phyloP scores from a whole-genome alignment of 345 rosid genomes.

The Moricandia moricandioides region DNA sequence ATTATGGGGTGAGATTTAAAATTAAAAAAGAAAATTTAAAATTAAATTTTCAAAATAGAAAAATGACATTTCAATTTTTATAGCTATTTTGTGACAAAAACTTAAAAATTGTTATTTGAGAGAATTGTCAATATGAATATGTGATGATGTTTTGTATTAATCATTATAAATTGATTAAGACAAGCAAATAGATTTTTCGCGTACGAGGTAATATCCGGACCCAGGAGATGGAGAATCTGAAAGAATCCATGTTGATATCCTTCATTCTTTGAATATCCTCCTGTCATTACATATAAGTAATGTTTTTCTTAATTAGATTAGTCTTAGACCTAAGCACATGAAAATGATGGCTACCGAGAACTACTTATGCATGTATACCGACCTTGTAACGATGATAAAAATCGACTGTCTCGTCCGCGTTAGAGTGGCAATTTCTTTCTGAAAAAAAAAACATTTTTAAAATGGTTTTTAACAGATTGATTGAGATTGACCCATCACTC shows the following conservation, averaged over 20 bases:
- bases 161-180: not conserved
- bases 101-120: too few species aligned
- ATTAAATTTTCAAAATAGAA: too few species aligned
- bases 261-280: slow-evolving; percentile 42
- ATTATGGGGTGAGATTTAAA: too few species aligned
- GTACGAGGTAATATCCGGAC: slow-evolving; percentile 45
- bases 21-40: too few species aligned
- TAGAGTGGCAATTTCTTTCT: slow-evolving; percentile 24
- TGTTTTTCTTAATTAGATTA: not conserved
- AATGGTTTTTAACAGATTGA: not conserved
- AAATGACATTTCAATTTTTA: too few species aligned
- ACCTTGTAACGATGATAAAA: slow-evolving; percentile 44
- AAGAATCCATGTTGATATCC: slow-evolving; percentile 40
- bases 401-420: slow-evolving; percentile 32
- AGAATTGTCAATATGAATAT: not conserved
- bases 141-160: not conserved
- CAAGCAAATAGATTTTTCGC: not conserved
- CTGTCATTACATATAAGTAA: slow-evolving; percentile 14
- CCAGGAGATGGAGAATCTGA: slow-evolving; percentile 57
- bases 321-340: not conserved
- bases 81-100: too few species aligned
- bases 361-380: not conserved
- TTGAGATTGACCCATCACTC: not conserved
- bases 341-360: not conserved
- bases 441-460: not conserved